These are phyloP conservation scores for Cucumis hystrix DNA, from an alignment of 306 rosid species.

Conservation along the genomic window DNA sequence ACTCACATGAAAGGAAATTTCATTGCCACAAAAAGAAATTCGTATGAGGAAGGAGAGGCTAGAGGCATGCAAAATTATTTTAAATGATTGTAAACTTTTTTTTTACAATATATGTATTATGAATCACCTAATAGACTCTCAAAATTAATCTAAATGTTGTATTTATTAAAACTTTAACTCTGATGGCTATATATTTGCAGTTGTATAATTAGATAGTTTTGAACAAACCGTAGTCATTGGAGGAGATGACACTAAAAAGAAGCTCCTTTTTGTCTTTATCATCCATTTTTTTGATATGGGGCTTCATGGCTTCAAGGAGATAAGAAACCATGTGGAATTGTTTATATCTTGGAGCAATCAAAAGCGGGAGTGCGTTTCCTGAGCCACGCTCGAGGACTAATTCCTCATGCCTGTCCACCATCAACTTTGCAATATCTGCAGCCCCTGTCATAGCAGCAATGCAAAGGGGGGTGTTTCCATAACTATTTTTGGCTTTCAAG, in stretches of 20 bases:
- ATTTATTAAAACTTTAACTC: too few species aligned
- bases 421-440: not conserved
- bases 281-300: too few species aligned
- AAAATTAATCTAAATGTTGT: too few species aligned
- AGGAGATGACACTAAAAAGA: not conserved
- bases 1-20: too few species aligned
- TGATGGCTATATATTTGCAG: too few species aligned
- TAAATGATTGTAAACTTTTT: too few species aligned
- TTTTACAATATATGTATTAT: too few species aligned
- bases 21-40: too few species aligned
- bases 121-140: too few species aligned
- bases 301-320: not conserved
- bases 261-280: not conserved
- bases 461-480: not conserved
- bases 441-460: not conserved
- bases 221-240: not conserved
- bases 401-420: not conserved
- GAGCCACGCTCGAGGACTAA: not conserved
- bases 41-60: too few species aligned
- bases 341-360: not conserved
- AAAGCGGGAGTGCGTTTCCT: not conserved
- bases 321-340: not conserved
- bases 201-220: too few species aligned
- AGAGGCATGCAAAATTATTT: too few species aligned
- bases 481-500: not conserved